These are phyloP conservation scores for Berberis vulgaris DNA, from an alignment of 164 flowering plant genomes.

Conservation along the genomic window DNA sequence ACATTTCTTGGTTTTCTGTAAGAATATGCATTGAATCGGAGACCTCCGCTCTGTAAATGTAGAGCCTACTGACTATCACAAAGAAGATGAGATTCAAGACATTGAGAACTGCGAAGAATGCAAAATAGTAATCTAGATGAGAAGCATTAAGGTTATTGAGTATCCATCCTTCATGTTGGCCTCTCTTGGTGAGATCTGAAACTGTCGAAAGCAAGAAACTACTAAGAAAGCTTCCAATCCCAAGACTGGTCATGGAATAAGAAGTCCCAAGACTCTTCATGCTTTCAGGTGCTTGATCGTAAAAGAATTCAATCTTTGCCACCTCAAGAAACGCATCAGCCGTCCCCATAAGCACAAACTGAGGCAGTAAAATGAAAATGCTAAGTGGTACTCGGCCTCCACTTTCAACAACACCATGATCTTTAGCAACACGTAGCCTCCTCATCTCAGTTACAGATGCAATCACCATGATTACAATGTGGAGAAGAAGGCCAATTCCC, in stretches of 20 bases:
- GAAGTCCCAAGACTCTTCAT: conserved; percentile 43
- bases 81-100: conserved; percentile 22
- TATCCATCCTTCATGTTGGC: conserved; percentile 29
- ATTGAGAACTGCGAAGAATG: conserved; percentile 19
- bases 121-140: conserved; percentile 27
- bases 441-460: conserved; percentile 18
- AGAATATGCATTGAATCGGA: conserved; percentile 12
- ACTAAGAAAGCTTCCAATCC: conserved; percentile 28
- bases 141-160: conserved; percentile 31
- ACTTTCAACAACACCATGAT: conserved; percentile 15
- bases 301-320: conserved; percentile 35
- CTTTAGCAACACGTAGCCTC: conserved; percentile 18
- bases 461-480: conserved; percentile 20
- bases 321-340: conserved; percentile 31
- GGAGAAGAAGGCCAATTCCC: conserved; percentile 24
- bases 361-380: conserved; percentile 31
- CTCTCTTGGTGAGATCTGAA: conserved; percentile 18
- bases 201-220: conserved; percentile 26
- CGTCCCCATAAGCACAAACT: conserved; percentile 25
- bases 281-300: conserved; percentile 36
- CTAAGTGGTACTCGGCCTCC: conserved; percentile 19
- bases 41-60: conserved; percentile 21
- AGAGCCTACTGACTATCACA: conserved; percentile 14
- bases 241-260: conserved; percentile 20
- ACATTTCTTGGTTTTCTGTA: conserved; percentile 2